Base-by-base conservation (phyloP, 2,329 filamentous ascomycete genomes). In the Aureobasidium leucospermi region DNA sequence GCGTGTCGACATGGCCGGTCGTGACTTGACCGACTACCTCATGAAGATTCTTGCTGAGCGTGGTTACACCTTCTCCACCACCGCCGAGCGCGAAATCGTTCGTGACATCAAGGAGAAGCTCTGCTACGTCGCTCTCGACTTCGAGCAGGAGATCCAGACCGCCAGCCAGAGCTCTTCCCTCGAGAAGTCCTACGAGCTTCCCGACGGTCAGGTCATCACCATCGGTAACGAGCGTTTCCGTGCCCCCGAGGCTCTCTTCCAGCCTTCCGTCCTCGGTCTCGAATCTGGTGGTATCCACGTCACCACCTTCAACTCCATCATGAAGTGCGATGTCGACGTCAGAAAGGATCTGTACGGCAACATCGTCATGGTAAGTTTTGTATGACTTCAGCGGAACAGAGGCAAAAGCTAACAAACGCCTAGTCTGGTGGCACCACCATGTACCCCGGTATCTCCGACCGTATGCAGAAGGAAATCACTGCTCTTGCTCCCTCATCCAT, bases 81-180 rank as follows among this genome's bases (percentile, higher is more conserved):
- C 94, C 65, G 94, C 94, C 79, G 94, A 99, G 85, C 94, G 94
- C 80, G 94, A 97, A 95, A 99, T 97, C 76, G 94, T 97, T 75
- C 93, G 94, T 84, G 94, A 99, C 79, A 97, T 99, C 85, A 99
- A 99, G 89, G 94, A 99, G 89, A 99, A 97, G 88, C 92, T 99
- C 74, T 99, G 94, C 88, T 99, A 99, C 83, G 94, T 97, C 75
- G 94, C 94, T 68, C 89, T 99, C 70, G 94, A 99, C 85, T 97
- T 99, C 74, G 94, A 99, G 86, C 94, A 99, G 86, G 94, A 99
- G 84, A 96, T 99, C 78, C 94, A 99, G 86, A 99, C 94, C 70
- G 94, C 94, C 71, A 92, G 91, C 77, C 94, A 99, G 86, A 96
- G 90, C 82, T 97, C 94, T 77, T 91, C 84, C 82, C 84, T 99